Evolutionary conservation across 2,329 filamentous ascomycete genomes (phyloP).

Genomic region (Aspergillus pseudotamarii): DNA sequence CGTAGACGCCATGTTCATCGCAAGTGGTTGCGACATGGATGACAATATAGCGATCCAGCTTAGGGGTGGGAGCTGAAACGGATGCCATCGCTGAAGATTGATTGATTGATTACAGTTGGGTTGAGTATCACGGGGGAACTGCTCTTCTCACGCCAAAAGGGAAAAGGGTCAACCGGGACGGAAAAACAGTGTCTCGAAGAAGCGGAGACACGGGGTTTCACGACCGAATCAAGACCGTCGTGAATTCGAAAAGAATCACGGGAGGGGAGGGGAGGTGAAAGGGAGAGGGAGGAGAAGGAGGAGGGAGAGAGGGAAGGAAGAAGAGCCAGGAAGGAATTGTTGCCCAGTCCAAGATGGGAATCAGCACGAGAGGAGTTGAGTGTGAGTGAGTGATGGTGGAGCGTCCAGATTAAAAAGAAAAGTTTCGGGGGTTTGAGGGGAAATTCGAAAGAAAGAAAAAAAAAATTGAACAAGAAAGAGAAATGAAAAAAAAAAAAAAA

Average conservation of each 20-base stretch:
- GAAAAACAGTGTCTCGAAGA: constrained; percentile 18
- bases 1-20: constrained; percentile 98
- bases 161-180: constrained; percentile 19
- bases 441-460: constrained; percentile 18
- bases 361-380: constrained; percentile 16
- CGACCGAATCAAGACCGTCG: constrained; percentile 29
- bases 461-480: not conserved
- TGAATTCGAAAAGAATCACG: constrained; percentile 31
- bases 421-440: constrained; percentile 21
- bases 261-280: constrained; percentile 16
- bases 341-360: constrained; percentile 17
- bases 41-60: constrained; percentile 94
- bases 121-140: too few species aligned
- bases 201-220: constrained; percentile 19
- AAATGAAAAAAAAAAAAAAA: not conserved
- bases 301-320: constrained; percentile 33
- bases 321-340: constrained; percentile 20
- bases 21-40: constrained; percentile 99
- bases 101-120: constrained; percentile 8
- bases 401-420: constrained; percentile 30
- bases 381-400: constrained; percentile 27
- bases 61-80: constrained; percentile 60
- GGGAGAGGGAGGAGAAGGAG: constrained; percentile 20
- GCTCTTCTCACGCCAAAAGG: constrained; percentile 25
- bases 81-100: constrained; percentile 44